Percentiles rank a stretch among this genome's conserved stretches.
Conservation (phyloP, 1,139 yeast genomes). For the Zygosaccharomyces pseudobailii region DNA sequence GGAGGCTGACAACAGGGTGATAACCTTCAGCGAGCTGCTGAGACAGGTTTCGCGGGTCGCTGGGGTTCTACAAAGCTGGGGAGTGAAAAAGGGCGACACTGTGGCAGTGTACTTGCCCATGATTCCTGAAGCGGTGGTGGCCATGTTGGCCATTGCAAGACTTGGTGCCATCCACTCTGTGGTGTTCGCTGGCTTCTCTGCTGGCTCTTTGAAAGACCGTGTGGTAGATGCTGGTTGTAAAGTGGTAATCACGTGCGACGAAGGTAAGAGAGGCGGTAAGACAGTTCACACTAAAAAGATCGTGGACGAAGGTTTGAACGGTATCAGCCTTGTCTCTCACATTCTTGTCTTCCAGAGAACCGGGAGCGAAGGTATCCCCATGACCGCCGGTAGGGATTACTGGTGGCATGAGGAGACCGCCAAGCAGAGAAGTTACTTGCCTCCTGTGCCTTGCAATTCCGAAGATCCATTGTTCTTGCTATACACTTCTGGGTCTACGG, state of each 20-base stretch:
- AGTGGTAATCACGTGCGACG: slow-evolving; percentile 74
- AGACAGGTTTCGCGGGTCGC: slow-evolving; percentile 67
- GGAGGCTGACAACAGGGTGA: slow-evolving; percentile 54
- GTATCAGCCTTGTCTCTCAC: slow-evolving; percentile 61
- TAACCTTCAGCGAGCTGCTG: slow-evolving; percentile 68
- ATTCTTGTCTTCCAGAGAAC: slow-evolving; percentile 73
- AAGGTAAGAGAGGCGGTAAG: slow-evolving; percentile 78
- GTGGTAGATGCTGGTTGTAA: slow-evolving; percentile 71
- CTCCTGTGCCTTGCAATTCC: slow-evolving; percentile 81
- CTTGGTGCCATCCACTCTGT: slow-evolving; percentile 82
- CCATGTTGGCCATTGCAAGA: slow-evolving; percentile 69
- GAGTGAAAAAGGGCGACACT: slow-evolving; percentile 76
- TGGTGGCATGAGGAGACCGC: slow-evolving; percentile 78
- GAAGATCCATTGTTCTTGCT: slow-evolving; percentile 93
- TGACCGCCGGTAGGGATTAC: slow-evolving; percentile 57
- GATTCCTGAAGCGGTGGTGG: slow-evolving; percentile 76
- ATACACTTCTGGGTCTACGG: slow-evolving; percentile 95
- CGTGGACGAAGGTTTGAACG: slow-evolving; percentile 73
- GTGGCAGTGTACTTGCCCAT: slow-evolving; percentile 84
- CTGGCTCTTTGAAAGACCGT: slow-evolving; percentile 71
- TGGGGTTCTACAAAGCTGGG: slow-evolving; percentile 55
- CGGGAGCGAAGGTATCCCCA: slow-evolving; percentile 61
- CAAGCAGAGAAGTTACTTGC: slow-evolving; percentile 72
- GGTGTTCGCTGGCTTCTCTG: slow-evolving; percentile 78
- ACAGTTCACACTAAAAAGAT: slow-evolving; percentile 77